Percentiles rank a stretch among this genome's conserved stretches.
Conservation (phyloP, 2,329 filamentous ascomycete species). For the Fusarium begoniae region DNA sequence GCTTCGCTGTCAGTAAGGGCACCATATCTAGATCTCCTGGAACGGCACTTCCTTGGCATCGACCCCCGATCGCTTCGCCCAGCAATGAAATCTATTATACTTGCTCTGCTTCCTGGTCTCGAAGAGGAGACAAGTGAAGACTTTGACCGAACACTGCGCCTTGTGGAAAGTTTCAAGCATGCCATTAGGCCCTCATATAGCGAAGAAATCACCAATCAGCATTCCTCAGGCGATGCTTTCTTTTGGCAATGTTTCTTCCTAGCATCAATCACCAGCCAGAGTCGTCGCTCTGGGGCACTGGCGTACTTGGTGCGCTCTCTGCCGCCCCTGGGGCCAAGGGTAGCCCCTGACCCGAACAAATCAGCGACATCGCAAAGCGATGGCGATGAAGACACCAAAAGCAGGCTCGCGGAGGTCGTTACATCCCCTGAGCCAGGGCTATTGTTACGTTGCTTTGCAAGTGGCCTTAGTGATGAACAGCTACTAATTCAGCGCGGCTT, state of each 20-base stretch:
- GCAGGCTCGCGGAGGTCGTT: slow-evolving; percentile 70
- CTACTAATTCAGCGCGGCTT: slow-evolving; percentile 93
- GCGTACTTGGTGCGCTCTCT: slow-evolving; percentile 85
- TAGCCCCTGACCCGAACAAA: slow-evolving; percentile 11
- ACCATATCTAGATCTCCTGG: slow-evolving; percentile 83
- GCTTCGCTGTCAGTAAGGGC: slow-evolving; percentile 91
- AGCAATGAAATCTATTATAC: slow-evolving; percentile 87
- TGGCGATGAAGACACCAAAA: slow-evolving; percentile 47
- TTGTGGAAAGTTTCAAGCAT: slow-evolving; percentile 80
- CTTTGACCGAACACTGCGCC: slow-evolving; percentile 85
- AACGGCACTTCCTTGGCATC: slow-evolving; percentile 79
- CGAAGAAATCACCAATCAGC: slow-evolving; percentile 60
- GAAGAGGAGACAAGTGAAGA: slow-evolving; percentile 98
- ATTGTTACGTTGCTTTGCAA: slow-evolving; percentile 89
- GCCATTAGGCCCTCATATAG: slow-evolving; percentile 66
- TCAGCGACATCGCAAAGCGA: slow-evolving; percentile 13
- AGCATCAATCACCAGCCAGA: slow-evolving; percentile 88
- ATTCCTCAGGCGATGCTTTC: slow-evolving; percentile 78
- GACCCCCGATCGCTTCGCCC: slow-evolving; percentile 79
- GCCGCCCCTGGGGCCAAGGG: slow-evolving; percentile 56
- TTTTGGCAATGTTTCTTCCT: slow-evolving; percentile 99
- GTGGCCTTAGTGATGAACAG: slow-evolving; percentile 87
- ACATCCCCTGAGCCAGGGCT: slow-evolving; percentile 91
- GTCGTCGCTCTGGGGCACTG: slow-evolving; percentile 83
- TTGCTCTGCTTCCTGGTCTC: slow-evolving; percentile 88